Conservation (phyloP, 208 protist genomes). For the Trypanosoma lewisi region DNA sequence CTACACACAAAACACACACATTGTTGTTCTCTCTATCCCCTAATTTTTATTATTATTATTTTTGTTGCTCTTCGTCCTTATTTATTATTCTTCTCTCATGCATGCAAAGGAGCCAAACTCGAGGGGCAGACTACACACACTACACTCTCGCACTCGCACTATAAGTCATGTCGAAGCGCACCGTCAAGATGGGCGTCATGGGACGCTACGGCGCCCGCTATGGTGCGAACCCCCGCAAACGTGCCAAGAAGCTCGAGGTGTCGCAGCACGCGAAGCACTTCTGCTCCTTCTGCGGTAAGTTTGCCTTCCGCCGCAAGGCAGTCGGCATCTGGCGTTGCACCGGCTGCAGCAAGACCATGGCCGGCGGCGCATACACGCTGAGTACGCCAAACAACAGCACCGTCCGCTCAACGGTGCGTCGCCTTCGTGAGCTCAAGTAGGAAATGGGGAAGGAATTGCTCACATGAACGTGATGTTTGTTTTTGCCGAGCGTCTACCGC, state of each 20-base stretch:
- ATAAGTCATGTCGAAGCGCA: constrained; percentile 97
- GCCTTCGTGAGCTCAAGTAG: constrained; percentile 94
- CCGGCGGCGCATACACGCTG: constrained; percentile 98
- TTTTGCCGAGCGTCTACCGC: too few species aligned
- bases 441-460: too few species aligned
- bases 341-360: constrained; percentile 95
- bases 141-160: too few species aligned
- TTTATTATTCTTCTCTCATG: too few species aligned
- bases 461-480: too few species aligned
- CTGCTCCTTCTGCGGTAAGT: constrained; percentile 99
- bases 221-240: constrained; percentile 98
- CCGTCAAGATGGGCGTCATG: constrained; percentile 99
- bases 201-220: constrained; percentile 99
- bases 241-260: constrained; percentile 99
- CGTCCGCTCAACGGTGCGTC: constrained; percentile 97
- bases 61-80: too few species aligned
- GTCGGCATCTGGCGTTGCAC: constrained; percentile 99
- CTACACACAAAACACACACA: too few species aligned
- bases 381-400: constrained; percentile 95
- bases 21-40: too few species aligned
- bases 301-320: constrained; percentile 94
- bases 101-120: too few species aligned
- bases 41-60: too few species aligned
- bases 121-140: too few species aligned
- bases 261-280: constrained; percentile 98